Percentiles rank a stretch among this genome's conserved stretches.
phyloP scores from a whole-genome alignment of 768 basidiomycete species.

The Bullera alba region DNA sequence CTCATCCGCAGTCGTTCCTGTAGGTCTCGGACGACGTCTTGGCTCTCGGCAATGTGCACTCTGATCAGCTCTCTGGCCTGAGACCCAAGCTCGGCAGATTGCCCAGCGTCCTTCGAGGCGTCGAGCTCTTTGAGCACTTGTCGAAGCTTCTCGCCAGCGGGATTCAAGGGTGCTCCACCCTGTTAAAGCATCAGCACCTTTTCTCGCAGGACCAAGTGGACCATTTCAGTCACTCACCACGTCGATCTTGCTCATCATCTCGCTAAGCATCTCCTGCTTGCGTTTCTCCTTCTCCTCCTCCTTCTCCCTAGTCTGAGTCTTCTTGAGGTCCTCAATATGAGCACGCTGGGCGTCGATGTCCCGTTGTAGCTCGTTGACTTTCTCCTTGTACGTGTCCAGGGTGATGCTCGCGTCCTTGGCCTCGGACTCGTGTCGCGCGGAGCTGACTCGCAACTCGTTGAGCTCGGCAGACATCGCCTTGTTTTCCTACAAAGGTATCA shows the following conservation, averaged over 20 bases:
- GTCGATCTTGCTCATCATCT: slow-evolving; percentile 99
- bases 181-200: slow-evolving; percentile 17
- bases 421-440: slow-evolving; percentile 88
- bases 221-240: slow-evolving; percentile 53
- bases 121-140: slow-evolving; percentile 32
- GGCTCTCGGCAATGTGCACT: slow-evolving; percentile 81
- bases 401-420: slow-evolving; percentile 90
- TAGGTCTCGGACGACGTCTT: slow-evolving; percentile 75
- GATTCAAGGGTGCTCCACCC: slow-evolving; percentile 31
- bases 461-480: slow-evolving; percentile 87
- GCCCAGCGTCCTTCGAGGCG: slow-evolving; percentile 53
- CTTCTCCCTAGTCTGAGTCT: slow-evolving; percentile 71
- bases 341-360: slow-evolving; percentile 48
- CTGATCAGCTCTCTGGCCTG: slow-evolving; percentile 54
- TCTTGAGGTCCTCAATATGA: slow-evolving; percentile 80
- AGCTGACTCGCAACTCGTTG: slow-evolving; percentile 82
- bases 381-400: slow-evolving; percentile 89
- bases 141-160: slow-evolving; percentile 32
- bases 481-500: slow-evolving; percentile 60
- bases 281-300: slow-evolving; percentile 97
- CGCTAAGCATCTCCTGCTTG: slow-evolving; percentile 98
- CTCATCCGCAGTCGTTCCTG: slow-evolving; percentile 80
- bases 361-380: slow-evolving; percentile 73
- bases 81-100: slow-evolving; percentile 61
- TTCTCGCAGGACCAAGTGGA: background rate